Base-by-base conservation (phyloP, 2,329 filamentous ascomycete genomes). In the Rosellinia necatrix region DNA sequence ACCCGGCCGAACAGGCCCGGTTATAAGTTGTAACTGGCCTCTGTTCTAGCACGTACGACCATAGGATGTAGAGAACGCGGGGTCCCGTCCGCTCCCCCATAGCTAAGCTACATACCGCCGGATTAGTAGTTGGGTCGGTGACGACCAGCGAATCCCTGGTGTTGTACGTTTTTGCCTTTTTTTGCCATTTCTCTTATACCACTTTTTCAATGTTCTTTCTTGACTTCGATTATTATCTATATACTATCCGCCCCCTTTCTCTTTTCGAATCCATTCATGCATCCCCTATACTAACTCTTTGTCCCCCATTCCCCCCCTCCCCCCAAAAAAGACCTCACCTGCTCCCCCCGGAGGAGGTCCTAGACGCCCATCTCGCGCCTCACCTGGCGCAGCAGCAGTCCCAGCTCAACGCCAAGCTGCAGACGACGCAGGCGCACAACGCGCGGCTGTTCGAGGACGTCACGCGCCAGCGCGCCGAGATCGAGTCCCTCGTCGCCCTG, bases 381-480 rank as follows among this genome's bases (percentile, higher is more conserved):
- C 75, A 81, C 48, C 76, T 85, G 4, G 73, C 75, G 2, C 71
- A 76, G 13, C 81, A 85, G 66, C 79, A 80, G 51, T 78, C 77
- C 2, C 78, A 80, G 63, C 78, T 87, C 58, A 83, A 83, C 66
- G 82, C 81, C 7, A 75, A 74, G 42, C 73, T 87, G 29, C 80
- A 82, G 65, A 83, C 81, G 19, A 76, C 76, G 38, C 82, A 86
- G 67, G 75, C 78, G 13, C 77, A 81, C 64, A 88, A 88, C 67
- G 78, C 80, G 12, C 74, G 71, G 5, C 71, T 86, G 15, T 80
- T 78, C 55, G 76, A 77, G 38, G 77, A 79, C 50, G 74, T 87
- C 10, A 70, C 72, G 47, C 71, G 68, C 35, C 85, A 88, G 74
- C 76, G 82, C 58, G 72, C 71, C 1, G 83, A 86, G 71, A 79